Evolutionary conservation across 2,329 filamentous ascomycete genomes (phyloP).

Genomic region (Diaporthe humulicola): DNA sequence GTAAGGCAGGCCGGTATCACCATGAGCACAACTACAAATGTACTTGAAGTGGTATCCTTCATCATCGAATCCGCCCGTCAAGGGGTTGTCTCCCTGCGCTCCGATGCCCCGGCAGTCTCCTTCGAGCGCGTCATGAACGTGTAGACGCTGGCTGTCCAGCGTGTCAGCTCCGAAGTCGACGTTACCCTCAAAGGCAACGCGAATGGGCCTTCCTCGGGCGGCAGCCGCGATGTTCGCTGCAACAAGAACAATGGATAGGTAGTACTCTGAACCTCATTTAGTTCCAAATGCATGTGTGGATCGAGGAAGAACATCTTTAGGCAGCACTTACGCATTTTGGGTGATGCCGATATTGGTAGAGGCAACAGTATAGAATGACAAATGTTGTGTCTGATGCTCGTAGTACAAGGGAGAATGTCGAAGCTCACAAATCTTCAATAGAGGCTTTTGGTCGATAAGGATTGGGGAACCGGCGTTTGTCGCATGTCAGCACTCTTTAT

Average conservation of each 20-base stretch:
- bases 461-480: too few species aligned
- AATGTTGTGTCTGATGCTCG: neutral
- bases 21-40: neutral
- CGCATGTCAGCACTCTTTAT: neutral
- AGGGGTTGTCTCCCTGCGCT: neutral
- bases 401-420: neutral
- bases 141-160: neutral
- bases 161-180: neutral
- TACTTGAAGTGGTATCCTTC: neutral
- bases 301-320: neutral
- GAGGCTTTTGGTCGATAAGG: neutral
- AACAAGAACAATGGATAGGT: neutral
- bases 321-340: neutral
- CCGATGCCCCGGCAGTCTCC: neutral
- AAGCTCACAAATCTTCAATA: neutral
- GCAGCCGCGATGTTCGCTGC: neutral
- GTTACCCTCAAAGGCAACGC: neutral
- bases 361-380: neutral
- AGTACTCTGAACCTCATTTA: neutral
- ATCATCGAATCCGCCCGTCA: neutral
- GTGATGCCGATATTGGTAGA: too few species aligned
- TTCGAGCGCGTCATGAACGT: neutral
- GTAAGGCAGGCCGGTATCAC: neutral
- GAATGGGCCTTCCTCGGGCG: neutral
- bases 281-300: neutral